Evolutionary conservation across 164 flowering plant genomes (phyloP).

Genomic region (Taxillus chinensis): DNA sequence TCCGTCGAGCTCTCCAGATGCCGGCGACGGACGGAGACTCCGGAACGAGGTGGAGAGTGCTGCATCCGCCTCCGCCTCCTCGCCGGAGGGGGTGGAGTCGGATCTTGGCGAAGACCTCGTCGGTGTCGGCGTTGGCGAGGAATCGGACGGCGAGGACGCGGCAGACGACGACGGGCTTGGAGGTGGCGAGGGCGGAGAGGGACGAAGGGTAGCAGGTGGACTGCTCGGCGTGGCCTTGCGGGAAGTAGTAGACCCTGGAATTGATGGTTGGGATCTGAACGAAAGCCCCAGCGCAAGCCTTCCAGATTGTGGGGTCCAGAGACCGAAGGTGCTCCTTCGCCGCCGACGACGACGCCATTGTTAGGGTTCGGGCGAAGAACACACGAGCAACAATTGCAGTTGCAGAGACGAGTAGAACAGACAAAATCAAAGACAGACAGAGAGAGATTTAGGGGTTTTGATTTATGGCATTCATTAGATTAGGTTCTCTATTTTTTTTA

Average conservation of each 20-base stretch:
- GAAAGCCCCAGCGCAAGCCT: constrained; percentile 49
- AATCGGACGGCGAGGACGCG: constrained; percentile 24
- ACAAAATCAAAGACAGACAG: neutral
- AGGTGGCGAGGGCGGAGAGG: constrained; percentile 11
- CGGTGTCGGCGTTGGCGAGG: constrained; percentile 40
- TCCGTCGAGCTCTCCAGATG: too few species aligned
- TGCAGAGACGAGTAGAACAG: neutral
- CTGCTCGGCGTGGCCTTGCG: constrained; percentile 67
- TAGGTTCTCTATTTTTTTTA: neutral
- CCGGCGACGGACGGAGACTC: neutral
- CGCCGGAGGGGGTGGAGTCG: constrained; percentile 22
- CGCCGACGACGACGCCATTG: constrained; percentile 10
- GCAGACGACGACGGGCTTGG: constrained; percentile 25
- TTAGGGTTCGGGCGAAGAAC: constrained; percentile 4
- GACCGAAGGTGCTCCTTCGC: constrained; percentile 7
- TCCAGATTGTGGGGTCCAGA: constrained; percentile 51
- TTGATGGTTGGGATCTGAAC: constrained; percentile 32
- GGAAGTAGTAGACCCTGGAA: constrained; percentile 73
- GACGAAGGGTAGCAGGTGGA: constrained; percentile 10
- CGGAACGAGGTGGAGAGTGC: neutral
- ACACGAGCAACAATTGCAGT: neutral
- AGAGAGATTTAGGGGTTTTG: neutral
- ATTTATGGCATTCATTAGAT: neutral
- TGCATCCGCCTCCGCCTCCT: too few species aligned
- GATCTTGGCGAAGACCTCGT: constrained; percentile 42